Conservation (phyloP, 2,329 filamentous ascomycete species). For the Colletotrichum cuscutae region DNA sequence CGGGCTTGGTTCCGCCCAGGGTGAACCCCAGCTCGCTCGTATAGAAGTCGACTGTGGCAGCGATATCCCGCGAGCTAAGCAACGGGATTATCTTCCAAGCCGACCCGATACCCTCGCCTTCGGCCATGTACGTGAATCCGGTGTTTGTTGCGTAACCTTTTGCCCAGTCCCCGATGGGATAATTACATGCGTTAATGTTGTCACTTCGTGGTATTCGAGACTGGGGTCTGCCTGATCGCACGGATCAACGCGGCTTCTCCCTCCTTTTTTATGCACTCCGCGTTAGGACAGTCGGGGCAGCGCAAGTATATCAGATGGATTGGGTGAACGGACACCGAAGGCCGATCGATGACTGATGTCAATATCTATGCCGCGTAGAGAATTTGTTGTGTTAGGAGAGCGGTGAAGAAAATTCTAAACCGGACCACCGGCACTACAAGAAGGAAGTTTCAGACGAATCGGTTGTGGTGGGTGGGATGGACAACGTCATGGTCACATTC, state of each 20-base stretch:
- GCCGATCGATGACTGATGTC: neutral
- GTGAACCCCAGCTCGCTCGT: slow-evolving; percentile 9
- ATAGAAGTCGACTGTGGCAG: slow-evolving; percentile 10
- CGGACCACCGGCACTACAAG: neutral
- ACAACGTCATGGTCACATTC: neutral
- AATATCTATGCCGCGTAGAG: neutral
- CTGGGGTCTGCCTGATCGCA: neutral
- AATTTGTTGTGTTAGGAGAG: neutral
- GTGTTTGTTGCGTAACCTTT: neutral
- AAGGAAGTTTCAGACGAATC: neutral
- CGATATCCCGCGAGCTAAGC: slow-evolving; percentile 7
- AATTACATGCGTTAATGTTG: no score
- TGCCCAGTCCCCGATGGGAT: neutral
- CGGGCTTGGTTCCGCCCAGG: neutral
- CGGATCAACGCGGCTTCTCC: neutral
- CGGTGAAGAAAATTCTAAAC: neutral
- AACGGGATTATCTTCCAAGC: slow-evolving; percentile 31
- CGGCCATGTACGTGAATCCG: neutral
- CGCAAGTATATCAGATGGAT: neutral
- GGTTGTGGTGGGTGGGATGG: neutral
- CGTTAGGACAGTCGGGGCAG: neutral
- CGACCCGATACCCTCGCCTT: neutral
- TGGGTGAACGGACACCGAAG: neutral
- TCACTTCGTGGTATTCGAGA: neutral
- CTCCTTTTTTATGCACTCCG: neutral